Conservation (phyloP, 768 basidiomycete genomes). For the Lactarius sp. region DNA sequence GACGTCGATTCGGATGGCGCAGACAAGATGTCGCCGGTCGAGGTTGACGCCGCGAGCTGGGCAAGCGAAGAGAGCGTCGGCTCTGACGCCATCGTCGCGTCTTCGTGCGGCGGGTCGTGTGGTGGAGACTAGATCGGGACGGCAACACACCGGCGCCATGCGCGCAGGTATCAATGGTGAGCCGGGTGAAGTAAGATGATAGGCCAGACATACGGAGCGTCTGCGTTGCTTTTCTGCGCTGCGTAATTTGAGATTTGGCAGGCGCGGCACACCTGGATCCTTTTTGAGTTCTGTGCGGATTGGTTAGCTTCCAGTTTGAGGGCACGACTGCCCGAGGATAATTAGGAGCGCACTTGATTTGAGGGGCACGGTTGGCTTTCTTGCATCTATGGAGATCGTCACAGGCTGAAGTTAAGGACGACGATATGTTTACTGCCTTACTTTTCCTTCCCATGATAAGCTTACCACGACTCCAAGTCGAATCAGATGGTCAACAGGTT, state of each 20-base stretch:
- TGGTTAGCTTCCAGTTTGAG: background rate
- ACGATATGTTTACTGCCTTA: background rate
- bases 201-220: conserved; percentile 35
- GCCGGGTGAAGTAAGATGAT: background rate
- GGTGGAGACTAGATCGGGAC: conserved; percentile 5
- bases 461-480: background rate
- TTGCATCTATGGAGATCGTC: background rate
- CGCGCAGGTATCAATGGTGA: background rate
- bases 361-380: conserved; percentile 5
- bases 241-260: conserved; percentile 64
- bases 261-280: conserved; percentile 82
- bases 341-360: conserved; percentile 10
- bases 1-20: conserved; percentile 30
- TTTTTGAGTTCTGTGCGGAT: conserved; percentile 67
- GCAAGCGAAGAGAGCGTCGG: conserved; percentile 63
- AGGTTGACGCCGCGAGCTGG: conserved; percentile 38
- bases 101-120: conserved; percentile 35
- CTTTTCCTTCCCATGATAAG: conserved; percentile 11
- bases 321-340: background rate
- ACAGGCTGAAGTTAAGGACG: background rate
- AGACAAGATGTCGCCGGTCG: conserved; percentile 33
- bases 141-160: background rate
- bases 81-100: conserved; percentile 69
- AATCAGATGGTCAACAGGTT: no score
- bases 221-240: conserved; percentile 48